Evolutionary conservation across 345 rosid genomes (phyloP), one percentile per base, ranked within the genome.

Genomic region (Diplotaxis tenuifolia): DNA sequence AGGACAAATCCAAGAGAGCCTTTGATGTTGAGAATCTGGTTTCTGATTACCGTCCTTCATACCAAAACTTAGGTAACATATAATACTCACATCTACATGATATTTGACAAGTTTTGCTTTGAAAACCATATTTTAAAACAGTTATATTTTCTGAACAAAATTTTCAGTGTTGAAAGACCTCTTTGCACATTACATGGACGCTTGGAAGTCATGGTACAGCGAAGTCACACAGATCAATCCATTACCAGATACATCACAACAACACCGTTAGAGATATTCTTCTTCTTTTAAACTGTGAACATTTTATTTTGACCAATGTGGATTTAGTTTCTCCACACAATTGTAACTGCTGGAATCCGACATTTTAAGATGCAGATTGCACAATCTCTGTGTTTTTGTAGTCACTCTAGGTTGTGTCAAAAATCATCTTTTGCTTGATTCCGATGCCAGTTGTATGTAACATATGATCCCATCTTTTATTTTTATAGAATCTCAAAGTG

Each of bases 151-250:
- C 20, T 75, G 4, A 36, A 53, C 36, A 52, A 62, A 34, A 42
- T 62, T 82, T 82, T 72, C 89, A 91, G 98, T 91, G 62, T 70
- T 89, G 77, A 82, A 73, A 79, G 98, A 91, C 19, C 91, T 94
- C 15, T 94, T 94, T 76, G 75, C 82, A 25, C 97, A 94, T 83
- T 94, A 89, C 82, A 81, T 82, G 88, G 96, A 91, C 62, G 98
- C 97, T 28, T 94, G 97, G 97, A 82, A 85, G 65, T 82, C 90
- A 73, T 94, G 97, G 96, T 89, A 80, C 82, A 79, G 86, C 7
- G 90, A 89, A 84, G 88, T 89, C 36, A 88, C 84, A 10, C 87
- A 73, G 74, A 84, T 78, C 79, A 82, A 81, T 69, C 81, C 86
- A 19, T 56, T 65, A 67, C 77, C 80, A n/a, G 53, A 78, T 62